A percentile compares a stretch with the other conserved stretches of the same genome.
Evolutionary conservation across 305 asterid genomes (phyloP).

Genomic region (Fraxinus latifolia): DNA sequence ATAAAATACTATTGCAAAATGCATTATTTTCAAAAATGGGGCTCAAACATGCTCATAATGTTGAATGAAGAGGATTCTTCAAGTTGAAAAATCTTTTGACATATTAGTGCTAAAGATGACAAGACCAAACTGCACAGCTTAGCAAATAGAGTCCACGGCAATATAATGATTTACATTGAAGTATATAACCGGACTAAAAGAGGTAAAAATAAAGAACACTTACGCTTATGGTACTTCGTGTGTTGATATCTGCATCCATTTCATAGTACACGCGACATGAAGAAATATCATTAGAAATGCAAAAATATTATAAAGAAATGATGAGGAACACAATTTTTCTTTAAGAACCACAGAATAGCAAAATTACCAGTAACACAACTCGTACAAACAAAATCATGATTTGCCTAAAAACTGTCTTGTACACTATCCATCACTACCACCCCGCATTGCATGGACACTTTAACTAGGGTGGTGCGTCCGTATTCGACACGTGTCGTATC

Average conservation of each 20-base stretch:
- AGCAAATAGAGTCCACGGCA: background rate
- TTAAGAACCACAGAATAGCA: background rate
- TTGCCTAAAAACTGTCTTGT: background rate
- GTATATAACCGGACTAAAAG: constrained; percentile 10
- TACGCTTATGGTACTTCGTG: constrained; percentile 97
- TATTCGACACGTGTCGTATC: background rate
- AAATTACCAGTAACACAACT: constrained; percentile 6
- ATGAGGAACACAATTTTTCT: background rate
- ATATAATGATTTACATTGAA: background rate
- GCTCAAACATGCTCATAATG: background rate
- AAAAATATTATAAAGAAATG: constrained; percentile 3
- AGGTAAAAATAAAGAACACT: constrained; percentile 39
- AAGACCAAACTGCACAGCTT: background rate
- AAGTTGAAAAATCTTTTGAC: background rate
- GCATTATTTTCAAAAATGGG: background rate
- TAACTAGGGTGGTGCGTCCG: background rate
- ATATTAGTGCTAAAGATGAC: background rate
- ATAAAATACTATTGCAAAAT: background rate
- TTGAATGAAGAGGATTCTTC: background rate
- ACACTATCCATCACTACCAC: background rate
- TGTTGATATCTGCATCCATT: constrained; percentile 81
- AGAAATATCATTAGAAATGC: constrained; percentile 35
- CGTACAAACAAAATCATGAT: background rate
- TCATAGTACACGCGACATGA: constrained; percentile 47
- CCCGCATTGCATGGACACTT: background rate